Percentiles rank a stretch among this genome's conserved stretches.
Conservation (phyloP, 768 basidiomycete species). For the Termitomyces sp. region DNA sequence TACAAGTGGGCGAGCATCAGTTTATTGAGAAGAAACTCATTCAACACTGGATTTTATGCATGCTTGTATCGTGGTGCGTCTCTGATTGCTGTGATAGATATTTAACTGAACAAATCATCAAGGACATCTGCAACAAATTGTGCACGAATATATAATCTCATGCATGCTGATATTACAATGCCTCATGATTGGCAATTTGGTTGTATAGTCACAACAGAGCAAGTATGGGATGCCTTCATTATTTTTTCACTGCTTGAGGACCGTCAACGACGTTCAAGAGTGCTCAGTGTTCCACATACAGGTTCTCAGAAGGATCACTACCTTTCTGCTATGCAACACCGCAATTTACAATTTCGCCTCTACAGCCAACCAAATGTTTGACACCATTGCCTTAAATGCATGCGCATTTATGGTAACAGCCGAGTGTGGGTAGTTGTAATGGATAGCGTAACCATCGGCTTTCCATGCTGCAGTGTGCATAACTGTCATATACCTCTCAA, state of each 20-base stretch:
- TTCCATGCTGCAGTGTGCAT: slow-evolving; percentile 26
- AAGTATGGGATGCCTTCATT: slow-evolving; percentile 22
- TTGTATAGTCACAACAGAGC: slow-evolving; percentile 12
- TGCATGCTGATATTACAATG: background rate
- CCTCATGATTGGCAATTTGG: background rate
- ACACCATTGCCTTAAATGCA: slow-evolving; percentile 24
- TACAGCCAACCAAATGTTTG: slow-evolving; percentile 13
- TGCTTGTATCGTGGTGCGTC: slow-evolving; percentile 15
- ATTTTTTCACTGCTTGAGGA: too few species aligned
- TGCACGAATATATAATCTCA: slow-evolving; percentile 25
- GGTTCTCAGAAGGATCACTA: too few species aligned
- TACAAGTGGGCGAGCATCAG: too few species aligned
- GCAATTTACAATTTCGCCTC: too few species aligned
- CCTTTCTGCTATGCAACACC: too few species aligned
- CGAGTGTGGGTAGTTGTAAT: too few species aligned
- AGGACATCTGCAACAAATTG: slow-evolving; percentile 24
- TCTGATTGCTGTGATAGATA: background rate
- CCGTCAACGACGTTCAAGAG: too few species aligned
- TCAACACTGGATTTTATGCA: too few species aligned
- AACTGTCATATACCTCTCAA: slow-evolving; percentile 21
- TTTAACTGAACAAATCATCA: background rate
- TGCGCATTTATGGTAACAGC: slow-evolving; percentile 21
- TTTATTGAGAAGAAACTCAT: too few species aligned
- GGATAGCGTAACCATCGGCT: slow-evolving; percentile 30
- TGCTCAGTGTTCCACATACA: too few species aligned